Evolutionary conservation across 1,284 basidiomycete species (phyloP).

Genomic region (Lentinula novae-zelandiae): DNA sequence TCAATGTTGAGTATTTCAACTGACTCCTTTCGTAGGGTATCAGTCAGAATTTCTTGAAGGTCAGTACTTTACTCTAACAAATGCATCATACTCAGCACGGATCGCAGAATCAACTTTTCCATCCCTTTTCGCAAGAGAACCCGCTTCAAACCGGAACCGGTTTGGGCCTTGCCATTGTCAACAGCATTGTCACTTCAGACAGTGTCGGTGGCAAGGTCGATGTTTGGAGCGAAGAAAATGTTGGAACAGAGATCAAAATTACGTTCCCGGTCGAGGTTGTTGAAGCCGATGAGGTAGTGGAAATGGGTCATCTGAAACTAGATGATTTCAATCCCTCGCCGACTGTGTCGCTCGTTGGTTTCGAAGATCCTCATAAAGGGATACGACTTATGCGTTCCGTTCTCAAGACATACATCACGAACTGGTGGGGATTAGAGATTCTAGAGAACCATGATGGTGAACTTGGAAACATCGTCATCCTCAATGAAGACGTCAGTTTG

Average conservation of each 20-base stretch:
- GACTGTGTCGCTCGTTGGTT: constrained; percentile 71
- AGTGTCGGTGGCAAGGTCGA: constrained; percentile 87
- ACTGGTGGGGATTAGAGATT: constrained; percentile 78
- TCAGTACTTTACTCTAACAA: constrained; percentile 22
- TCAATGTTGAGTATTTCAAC: background rate
- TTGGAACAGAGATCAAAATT: constrained; percentile 92
- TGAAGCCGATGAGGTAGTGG: constrained; percentile 38
- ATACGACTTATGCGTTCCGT: constrained; percentile 64
- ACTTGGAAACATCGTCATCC: constrained; percentile 72
- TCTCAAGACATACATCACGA: constrained; percentile 61
- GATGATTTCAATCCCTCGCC: constrained; percentile 44
- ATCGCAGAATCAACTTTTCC: constrained; percentile 86
- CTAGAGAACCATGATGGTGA: constrained; percentile 36
- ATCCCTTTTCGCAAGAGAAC: constrained; percentile 95
- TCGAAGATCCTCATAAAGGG: constrained; percentile 67
- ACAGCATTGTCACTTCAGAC: constrained; percentile 85
- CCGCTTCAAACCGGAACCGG: constrained; percentile 91
- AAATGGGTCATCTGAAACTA: constrained; percentile 44
- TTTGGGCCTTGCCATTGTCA: constrained; percentile 95
- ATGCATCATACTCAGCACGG: constrained; percentile 10
- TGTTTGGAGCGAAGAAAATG: constrained; percentile 83
- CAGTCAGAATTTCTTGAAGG: constrained; percentile 84
- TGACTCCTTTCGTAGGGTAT: constrained; percentile 55
- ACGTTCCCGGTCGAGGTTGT: constrained; percentile 74
- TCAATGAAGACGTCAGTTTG: constrained; percentile 76